Conservation (phyloP, 306 rosid species). For the Lotus japonicus region DNA sequence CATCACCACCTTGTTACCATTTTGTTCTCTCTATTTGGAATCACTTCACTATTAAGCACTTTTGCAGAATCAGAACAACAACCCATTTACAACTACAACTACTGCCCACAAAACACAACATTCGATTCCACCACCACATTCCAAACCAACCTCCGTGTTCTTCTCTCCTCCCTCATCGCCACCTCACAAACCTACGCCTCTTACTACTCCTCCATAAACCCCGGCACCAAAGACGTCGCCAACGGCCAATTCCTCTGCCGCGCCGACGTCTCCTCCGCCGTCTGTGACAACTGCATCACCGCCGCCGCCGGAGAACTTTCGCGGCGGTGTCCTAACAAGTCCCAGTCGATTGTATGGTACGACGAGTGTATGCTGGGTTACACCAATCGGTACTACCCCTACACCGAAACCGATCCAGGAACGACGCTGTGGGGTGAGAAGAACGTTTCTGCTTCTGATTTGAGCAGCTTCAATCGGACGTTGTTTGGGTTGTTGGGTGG, state of each 20-base stretch:
- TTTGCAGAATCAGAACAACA: neutral
- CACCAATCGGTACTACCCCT: constrained; percentile 21
- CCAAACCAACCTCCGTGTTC: constrained; percentile 32
- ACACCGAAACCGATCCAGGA: neutral
- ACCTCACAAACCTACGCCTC: constrained; percentile 5
- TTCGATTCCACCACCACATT: constrained; percentile 25
- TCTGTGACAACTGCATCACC: constrained; percentile 32
- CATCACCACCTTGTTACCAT: neutral
- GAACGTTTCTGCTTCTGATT: neutral
- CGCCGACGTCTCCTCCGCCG: constrained; percentile 26
- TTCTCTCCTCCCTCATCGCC: constrained; percentile 35
- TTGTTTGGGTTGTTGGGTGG: constrained; percentile 14
- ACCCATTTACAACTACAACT: neutral
- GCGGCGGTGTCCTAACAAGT: constrained; percentile 27
- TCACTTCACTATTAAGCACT: neutral
- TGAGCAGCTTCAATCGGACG: constrained; percentile 12
- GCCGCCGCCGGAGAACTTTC: constrained; percentile 12
- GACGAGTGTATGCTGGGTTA: constrained; percentile 41
- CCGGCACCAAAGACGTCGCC: constrained; percentile 3
- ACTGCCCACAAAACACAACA: constrained; percentile 22
- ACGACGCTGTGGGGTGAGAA: neutral
- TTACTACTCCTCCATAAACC: constrained; percentile 20
- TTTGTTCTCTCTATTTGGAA: neutral
- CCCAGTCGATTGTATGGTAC: constrained; percentile 38
- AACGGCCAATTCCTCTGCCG: constrained; percentile 48